These are phyloP conservation scores for Tricholoma sp. DNA, from an alignment of 768 basidiomycete genomes.

Conservation along the genomic window DNA sequence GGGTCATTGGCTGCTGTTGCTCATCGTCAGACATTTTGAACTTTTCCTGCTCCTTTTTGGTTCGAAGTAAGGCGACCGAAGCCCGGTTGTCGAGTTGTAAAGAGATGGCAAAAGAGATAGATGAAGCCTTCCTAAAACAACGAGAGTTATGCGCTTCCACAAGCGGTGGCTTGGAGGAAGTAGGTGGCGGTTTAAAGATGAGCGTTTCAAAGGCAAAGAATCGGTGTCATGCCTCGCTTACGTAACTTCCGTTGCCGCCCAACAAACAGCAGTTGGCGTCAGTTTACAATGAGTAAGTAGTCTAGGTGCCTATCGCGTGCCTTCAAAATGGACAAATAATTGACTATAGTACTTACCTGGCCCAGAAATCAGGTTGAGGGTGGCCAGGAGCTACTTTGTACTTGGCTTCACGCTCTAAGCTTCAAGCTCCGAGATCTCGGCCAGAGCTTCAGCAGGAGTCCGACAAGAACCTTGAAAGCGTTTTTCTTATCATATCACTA, in stretches of 20 bases:
- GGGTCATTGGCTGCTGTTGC: slow-evolving; percentile 22
- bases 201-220: neutral
- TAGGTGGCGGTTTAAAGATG: neutral
- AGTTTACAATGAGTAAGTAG: no score
- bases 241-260: neutral
- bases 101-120: neutral
- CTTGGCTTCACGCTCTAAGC: no score
- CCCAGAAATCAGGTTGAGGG: no score
- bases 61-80: neutral
- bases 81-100: neutral
- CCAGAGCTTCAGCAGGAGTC: no score
- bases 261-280: no score
- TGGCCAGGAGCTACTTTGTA: no score
- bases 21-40: slow-evolving; percentile 52
- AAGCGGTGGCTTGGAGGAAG: neutral
- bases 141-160: neutral
- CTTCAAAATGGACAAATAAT: no score
- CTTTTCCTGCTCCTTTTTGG: neutral
- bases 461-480: no score
- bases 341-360: no score
- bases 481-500: no score
- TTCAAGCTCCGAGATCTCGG: no score
- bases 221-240: neutral
- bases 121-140: neutral
- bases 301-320: no score